Evolutionary conservation across 2,329 filamentous ascomycete genomes (phyloP), one percentile per base, ranked within the genome.

Genomic region (Thielaviopsis ethacetica): DNA sequence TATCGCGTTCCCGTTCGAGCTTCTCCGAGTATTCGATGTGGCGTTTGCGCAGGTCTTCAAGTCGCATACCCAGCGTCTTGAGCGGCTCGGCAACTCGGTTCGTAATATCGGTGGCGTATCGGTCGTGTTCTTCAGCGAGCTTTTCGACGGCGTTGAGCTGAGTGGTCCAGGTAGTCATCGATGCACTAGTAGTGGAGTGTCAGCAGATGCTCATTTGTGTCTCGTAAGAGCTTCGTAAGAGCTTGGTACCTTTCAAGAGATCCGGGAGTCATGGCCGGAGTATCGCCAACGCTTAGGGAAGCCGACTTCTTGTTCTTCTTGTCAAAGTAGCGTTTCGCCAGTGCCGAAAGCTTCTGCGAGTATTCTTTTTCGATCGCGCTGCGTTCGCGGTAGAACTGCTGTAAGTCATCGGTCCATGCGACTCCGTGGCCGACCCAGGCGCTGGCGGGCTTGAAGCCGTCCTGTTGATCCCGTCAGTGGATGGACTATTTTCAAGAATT

Each of bases 351-450:
- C 72, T 91, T 97, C 63, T 85, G 80, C 66, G 88, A 86, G 71
- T 98, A 97, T 70, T 98, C 94, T 73, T 95, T 96, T 74, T 98
- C 93, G 70, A 98, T 95, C 41, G 76, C 83, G 68, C 89, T 88
- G 60, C 94, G 83, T 72, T 98, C 93, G 63, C 93, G 88, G 76
- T 97, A 98, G 76, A 97, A 98, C 68, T 88, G 84, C 71, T 98
- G 89, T 63, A 98, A 88, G 67, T 98, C 93, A 67, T 96, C 91
- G 61, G 98, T 83, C 91, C 91, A 98, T 64, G 81, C 77, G 70
- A 98, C 95, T 63, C 91, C 90, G 70, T 88, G 84, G 63, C 83
- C 78, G 60, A 94, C 88, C 93, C 93, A 98, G 66, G 80, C 82
- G 73, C 91, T 96, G 69, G 94, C 90, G 19, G 89, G 83, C 73